phyloP scores from a whole-genome alignment of 306 rosid species.

The Lagenaria siceraria region DNA sequence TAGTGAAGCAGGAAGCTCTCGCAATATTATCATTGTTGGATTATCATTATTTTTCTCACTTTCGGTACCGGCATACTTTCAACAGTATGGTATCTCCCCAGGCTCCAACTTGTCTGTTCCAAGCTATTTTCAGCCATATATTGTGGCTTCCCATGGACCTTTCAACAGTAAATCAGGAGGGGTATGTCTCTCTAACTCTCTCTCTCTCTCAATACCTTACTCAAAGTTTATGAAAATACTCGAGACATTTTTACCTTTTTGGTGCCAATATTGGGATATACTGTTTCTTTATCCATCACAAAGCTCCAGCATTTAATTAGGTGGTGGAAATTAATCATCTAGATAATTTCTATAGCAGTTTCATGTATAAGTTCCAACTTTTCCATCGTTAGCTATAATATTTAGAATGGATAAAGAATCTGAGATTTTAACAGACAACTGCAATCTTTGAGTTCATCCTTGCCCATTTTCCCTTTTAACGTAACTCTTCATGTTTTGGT shows the following conservation, averaged over 20 bases:
- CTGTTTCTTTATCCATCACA: background rate
- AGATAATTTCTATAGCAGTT: background rate
- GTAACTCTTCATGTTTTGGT: background rate
- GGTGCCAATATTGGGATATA: background rate
- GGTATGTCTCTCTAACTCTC: conserved; percentile 38
- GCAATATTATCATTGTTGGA: conserved; percentile 91
- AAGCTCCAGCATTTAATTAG: background rate
- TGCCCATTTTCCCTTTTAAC: background rate
- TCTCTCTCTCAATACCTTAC: background rate
- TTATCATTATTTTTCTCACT: conserved; percentile 86
- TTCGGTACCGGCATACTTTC: conserved; percentile 92
- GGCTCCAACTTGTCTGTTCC: conserved; percentile 73
- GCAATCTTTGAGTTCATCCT: background rate
- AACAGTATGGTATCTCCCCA: conserved; percentile 81
- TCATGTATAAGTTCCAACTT: background rate
- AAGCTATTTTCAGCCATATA: conserved; percentile 87
- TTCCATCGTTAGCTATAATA: background rate
- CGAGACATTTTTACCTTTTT: background rate
- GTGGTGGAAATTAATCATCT: background rate
- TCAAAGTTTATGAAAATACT: background rate
- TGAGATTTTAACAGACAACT: background rate
- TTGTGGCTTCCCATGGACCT: conserved; percentile 93
- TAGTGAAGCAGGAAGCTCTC: conserved; percentile 99
- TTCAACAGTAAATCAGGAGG: conserved; percentile 65
- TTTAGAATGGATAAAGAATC: background rate